Conservation (phyloP, 176 grass and related monocot genomes). For the Typha latifolia region DNA sequence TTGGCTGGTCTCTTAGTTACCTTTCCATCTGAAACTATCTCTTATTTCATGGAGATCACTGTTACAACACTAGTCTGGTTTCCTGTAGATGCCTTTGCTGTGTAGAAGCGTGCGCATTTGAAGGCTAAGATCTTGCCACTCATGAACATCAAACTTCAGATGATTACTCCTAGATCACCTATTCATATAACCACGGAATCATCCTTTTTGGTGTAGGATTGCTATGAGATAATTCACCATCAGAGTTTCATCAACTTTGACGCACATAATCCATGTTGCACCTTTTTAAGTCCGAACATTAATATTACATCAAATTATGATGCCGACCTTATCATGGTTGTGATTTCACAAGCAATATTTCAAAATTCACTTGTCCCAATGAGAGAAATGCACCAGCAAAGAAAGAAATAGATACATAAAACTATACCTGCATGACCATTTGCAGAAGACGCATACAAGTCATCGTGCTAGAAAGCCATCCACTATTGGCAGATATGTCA, state of each 20-base stretch:
- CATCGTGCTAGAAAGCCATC: conserved; percentile 82
- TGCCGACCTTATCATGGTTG: background rate
- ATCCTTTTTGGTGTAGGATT: background rate
- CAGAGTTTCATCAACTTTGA: background rate
- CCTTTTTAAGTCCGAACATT: background rate
- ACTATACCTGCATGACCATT: conserved; percentile 93
- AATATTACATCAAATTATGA: background rate
- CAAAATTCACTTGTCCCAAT: background rate
- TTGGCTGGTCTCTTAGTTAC: too few relatives aligned
- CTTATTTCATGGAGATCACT: too few relatives aligned
- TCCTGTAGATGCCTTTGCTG: too few relatives aligned
- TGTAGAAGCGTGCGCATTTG: too few relatives aligned
- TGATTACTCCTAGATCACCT: too few relatives aligned
- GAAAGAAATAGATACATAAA: conserved; percentile 13
- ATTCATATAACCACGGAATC: too few relatives aligned
- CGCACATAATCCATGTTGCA: background rate
- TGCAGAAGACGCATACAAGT: conserved; percentile 92
- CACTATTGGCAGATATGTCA: conserved; percentile 95
- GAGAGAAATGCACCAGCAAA: conserved; percentile 1
- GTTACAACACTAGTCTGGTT: too few relatives aligned
- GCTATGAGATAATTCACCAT: background rate
- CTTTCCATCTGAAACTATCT: too few relatives aligned
- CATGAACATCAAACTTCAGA: too few relatives aligned
- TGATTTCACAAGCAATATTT: background rate
- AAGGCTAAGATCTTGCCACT: too few relatives aligned